Evolutionary conservation across 2,329 filamentous ascomycete species (phyloP), one percentile per base, ranked within the genome.

Genomic region (Fusarium acutatum): DNA sequence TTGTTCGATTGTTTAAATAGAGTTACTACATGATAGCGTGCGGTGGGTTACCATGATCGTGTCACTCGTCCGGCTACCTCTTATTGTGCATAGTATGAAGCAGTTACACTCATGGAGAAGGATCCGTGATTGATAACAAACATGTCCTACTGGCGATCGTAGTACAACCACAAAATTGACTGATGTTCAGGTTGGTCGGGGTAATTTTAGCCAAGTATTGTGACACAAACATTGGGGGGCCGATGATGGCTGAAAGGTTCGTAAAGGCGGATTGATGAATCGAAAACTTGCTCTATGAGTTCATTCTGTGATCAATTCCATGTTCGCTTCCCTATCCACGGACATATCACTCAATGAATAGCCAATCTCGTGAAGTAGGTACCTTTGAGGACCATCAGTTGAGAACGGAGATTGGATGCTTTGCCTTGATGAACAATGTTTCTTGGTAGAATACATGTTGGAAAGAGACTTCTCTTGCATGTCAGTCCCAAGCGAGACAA

Each of bases 11-110:
- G 13, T 26, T 28, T 20, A 12, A 46, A 24, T 20, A 14, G 18
- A 26, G 2, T 20, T 3, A 46, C 8, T 8, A 4, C 0, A 14
- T 20, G 5, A 18, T 24, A 12, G n/a, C 1, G 22, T 6, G 15
- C 11, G 20, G 6, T 44, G 17, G 11, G 1, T 14, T 20, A 26
- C 18, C 17, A 20, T 26, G 17, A 12, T 43, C n/a, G 7, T 20
- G 7, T 3, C 24, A 20, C 2, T 26, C 11, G 17, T n/a, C 28
- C 9, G 11, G 30, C 10, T 18, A 22, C 22, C 28, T 10, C 30
- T 18, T 6, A 15, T 32, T n/a, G 3, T 41, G 22, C 22, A 1
- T 41, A 11, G n/a, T 12, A 20, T 24, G 12, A 34, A 50, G 22
- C 30, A 24, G 22, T 20, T 24, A 18, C 12, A 24, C 7, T 24